phyloP scores from a whole-genome alignment of 371 early-diverging fungal species.

The Mucor saturninus region DNA sequence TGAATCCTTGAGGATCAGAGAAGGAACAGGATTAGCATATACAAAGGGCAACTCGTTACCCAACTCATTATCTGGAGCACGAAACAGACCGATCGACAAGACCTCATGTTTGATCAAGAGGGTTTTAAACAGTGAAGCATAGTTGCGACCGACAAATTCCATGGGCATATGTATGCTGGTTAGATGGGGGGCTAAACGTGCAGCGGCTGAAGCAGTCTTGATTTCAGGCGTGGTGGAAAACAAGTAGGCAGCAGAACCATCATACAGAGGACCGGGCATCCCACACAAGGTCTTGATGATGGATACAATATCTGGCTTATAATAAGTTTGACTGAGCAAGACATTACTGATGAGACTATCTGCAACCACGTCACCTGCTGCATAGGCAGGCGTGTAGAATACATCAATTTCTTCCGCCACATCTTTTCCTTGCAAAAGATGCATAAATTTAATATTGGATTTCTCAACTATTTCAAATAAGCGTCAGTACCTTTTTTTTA shows the following conservation, averaged over 20 bases:
- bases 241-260: slow-evolving; percentile 15
- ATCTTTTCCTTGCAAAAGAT: slow-evolving; percentile 40
- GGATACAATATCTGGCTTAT: slow-evolving; percentile 54
- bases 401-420: slow-evolving; percentile 38
- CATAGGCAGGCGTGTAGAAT: slow-evolving; percentile 50
- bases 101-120: slow-evolving; percentile 42
- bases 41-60: slow-evolving; percentile 54
- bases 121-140: slow-evolving; percentile 38
- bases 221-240: slow-evolving; percentile 19
- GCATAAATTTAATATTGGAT: slow-evolving; percentile 53
- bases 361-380: slow-evolving; percentile 55
- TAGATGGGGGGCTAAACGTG: slow-evolving; percentile 38
- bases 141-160: slow-evolving; percentile 41
- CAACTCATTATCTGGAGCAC: slow-evolving; percentile 43
- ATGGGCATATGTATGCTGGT: slow-evolving; percentile 39
- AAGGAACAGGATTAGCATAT: slow-evolving; percentile 54
- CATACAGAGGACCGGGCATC: slow-evolving; percentile 44
- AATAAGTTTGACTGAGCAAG: slow-evolving; percentile 50
- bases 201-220: slow-evolving; percentile 17
- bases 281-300: slow-evolving; percentile 58
- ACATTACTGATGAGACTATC: slow-evolving; percentile 52
- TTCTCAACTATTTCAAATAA: slow-evolving; percentile 34
- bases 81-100: slow-evolving; percentile 45
- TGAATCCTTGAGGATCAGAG: slow-evolving; percentile 29
- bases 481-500: no score